phyloP scores from a whole-genome alignment of 345 rosid species.

The Eucalyptus pauciflora region DNA sequence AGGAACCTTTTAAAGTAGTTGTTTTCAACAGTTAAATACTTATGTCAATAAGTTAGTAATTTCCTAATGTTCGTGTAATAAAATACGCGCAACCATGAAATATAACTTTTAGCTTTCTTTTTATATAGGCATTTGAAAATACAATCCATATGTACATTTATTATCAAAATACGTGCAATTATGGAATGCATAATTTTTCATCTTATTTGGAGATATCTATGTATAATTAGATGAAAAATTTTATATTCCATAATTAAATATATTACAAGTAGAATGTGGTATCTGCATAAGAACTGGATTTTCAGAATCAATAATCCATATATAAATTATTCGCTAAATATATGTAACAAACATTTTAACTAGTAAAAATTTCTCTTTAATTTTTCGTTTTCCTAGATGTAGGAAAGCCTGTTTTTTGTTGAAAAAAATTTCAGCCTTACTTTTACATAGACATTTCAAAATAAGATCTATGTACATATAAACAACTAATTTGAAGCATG shows the following conservation, averaged over 20 bases:
- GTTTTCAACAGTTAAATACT: background rate
- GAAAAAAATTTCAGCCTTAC: background rate
- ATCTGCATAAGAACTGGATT: background rate
- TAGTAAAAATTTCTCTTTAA: background rate
- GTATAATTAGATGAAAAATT: background rate
- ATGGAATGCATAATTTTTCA: background rate
- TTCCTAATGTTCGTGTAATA: background rate
- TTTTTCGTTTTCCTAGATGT: background rate
- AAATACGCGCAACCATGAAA: background rate
- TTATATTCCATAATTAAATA: background rate
- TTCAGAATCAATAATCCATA: background rate
- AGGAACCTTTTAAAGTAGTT: background rate
- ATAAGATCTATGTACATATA: background rate
- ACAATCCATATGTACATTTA: background rate
- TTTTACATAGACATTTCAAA: background rate
- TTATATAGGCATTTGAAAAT: background rate
- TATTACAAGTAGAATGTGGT: background rate
- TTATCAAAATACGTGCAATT: background rate
- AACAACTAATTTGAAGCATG: background rate
- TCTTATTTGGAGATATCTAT: background rate
- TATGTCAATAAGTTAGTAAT: background rate
- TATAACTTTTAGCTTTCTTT: background rate
- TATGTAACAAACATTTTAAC: background rate
- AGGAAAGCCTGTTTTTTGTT: background rate
- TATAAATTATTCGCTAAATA: background rate